Evolutionary conservation across 2,329 filamentous ascomycete genomes (phyloP).

Genomic region (Fusarium camptoceras): DNA sequence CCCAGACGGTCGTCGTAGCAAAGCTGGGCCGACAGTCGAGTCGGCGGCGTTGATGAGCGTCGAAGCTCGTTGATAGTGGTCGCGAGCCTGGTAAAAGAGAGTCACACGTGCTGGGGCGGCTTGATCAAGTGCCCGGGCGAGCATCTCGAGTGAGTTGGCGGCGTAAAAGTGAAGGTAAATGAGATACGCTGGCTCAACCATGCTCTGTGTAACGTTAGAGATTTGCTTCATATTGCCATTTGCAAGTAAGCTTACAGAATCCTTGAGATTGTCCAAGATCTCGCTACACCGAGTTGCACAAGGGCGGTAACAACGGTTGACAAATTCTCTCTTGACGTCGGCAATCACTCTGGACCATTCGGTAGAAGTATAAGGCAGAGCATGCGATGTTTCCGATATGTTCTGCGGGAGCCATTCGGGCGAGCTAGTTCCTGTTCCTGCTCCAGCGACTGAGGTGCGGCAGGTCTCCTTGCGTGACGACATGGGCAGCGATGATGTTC

Average conservation of each 20-base stretch:
- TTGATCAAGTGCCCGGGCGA: constrained; percentile 61
- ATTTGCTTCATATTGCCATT: not conserved
- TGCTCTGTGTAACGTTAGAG: constrained; percentile 45
- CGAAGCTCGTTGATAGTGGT: constrained; percentile 64
- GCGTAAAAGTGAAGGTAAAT: constrained; percentile 72
- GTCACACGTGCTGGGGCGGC: constrained; percentile 60
- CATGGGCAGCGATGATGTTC: constrained; percentile 29
- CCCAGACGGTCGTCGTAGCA: constrained; percentile 55
- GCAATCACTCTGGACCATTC: constrained; percentile 65
- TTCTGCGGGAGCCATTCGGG: constrained; percentile 30
- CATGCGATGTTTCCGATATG: constrained; percentile 40
- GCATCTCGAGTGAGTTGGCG: constrained; percentile 69
- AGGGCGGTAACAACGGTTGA: constrained; percentile 62
- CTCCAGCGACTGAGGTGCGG: constrained; percentile 3
- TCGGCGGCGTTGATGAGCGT: constrained; percentile 62
- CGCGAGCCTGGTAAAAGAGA: constrained; percentile 63
- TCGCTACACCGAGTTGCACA: constrained; percentile 66
- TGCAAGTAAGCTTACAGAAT: constrained; percentile 53
- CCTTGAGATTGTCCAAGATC: constrained; percentile 62
- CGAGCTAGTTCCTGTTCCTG: constrained; percentile 5
- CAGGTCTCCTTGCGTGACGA: constrained; percentile 29
- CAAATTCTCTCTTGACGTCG: constrained; percentile 66
- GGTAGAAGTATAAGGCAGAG: constrained; percentile 57
- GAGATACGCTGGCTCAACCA: constrained; percentile 65
- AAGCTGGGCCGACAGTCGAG: constrained; percentile 54